Evolutionary conservation across 257 asterid species (phyloP).

Genomic region (Nyctanthes arbortristis): DNA sequence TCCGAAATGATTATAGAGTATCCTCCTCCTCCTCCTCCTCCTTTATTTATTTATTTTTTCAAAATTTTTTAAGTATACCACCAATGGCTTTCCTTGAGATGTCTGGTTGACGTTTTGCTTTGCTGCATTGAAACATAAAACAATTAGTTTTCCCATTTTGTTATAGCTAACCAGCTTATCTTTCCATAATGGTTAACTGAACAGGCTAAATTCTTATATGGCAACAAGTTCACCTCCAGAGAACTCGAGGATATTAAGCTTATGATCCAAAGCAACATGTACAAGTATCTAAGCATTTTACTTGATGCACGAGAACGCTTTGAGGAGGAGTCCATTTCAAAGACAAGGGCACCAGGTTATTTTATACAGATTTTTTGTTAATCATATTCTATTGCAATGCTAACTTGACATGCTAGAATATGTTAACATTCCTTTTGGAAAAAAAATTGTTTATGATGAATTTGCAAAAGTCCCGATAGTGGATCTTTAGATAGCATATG

Average conservation of each 20-base stretch:
- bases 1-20: not conserved
- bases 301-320: slow-evolving; percentile 97
- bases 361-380: slow-evolving; percentile 15
- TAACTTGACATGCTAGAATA: not conserved
- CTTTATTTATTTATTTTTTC: not conserved
- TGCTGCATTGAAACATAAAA: not conserved
- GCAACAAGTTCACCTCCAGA: slow-evolving; percentile 68
- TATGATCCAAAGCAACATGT: slow-evolving; percentile 94
- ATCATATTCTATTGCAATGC: not conserved
- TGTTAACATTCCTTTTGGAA: not conserved
- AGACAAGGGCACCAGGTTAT: slow-evolving; percentile 22
- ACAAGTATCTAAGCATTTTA: slow-evolving; percentile 83
- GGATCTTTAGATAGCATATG: not conserved
- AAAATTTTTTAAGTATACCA: too few relatives aligned
- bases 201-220: slow-evolving; percentile 89
- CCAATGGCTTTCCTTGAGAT: not conserved
- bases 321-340: slow-evolving; percentile 76
- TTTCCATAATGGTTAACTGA: slow-evolving; percentile 11
- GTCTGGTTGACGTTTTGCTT: not conserved
- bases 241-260: slow-evolving; percentile 89
- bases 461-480: not conserved
- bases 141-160: too few relatives aligned
- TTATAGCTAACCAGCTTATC: too few relatives aligned
- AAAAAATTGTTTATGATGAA: not conserved
- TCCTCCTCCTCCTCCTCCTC: too few relatives aligned